Conservation (phyloP, 2,329 filamentous ascomycete species). For the Paecilomyces dactylethromorphus region DNA sequence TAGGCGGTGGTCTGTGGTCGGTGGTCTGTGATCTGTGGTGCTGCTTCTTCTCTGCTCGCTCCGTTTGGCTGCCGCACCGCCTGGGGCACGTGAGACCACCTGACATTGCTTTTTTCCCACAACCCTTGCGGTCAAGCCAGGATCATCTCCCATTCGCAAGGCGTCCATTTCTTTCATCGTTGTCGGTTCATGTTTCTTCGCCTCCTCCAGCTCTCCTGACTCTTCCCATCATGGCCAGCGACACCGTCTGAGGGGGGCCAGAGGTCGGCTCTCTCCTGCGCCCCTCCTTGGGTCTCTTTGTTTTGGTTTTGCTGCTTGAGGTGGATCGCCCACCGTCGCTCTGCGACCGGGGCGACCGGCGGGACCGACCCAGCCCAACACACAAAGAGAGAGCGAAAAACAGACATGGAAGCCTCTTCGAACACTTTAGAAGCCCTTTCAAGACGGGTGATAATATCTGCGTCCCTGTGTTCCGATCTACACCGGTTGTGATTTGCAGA, state of each 20-base stretch:
- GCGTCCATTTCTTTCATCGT: too few species aligned
- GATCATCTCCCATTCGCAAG: too few species aligned
- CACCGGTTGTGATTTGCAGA: not conserved
- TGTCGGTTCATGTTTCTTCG: too few species aligned
- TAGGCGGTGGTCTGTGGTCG: not conserved
- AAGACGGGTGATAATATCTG: not conserved
- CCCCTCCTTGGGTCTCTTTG: constrained; percentile 17
- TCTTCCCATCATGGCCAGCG: not conserved
- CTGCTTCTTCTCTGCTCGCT: too few species aligned
- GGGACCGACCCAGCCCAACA: constrained; percentile 10
- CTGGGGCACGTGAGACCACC: not conserved
- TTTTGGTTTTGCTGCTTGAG: constrained; percentile 32
- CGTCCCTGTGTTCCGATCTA: not conserved
- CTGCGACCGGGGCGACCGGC: constrained; percentile 25
- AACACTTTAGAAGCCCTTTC: not conserved
- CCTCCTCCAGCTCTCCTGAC: not conserved
- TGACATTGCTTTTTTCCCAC: not conserved
- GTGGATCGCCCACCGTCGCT: constrained; percentile 11
- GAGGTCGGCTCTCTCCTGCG: constrained; percentile 4
- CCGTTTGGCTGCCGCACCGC: not conserved
- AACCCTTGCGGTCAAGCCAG: not conserved
- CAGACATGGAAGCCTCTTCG: not conserved
- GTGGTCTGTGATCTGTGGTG: not conserved
- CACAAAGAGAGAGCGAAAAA: constrained; percentile 10
- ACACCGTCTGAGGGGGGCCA: not conserved